Evolutionary conservation across 768 basidiomycete genomes (phyloP), one percentile per base, ranked within the genome.

Genomic region (Pleurotus cornucopiae): DNA sequence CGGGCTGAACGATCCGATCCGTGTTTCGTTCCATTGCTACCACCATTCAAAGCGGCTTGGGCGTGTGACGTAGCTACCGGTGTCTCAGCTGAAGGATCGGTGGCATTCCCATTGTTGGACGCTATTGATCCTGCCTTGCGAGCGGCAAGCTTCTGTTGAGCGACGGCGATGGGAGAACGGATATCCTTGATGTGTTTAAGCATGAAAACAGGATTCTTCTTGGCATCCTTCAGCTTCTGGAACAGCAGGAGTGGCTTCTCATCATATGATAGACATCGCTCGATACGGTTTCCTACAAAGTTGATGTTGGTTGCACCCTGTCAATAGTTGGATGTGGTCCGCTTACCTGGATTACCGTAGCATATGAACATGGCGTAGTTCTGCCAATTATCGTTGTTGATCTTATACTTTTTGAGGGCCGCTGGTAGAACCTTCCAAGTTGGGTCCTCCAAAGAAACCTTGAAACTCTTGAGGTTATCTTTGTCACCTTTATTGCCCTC

Each of bases 361-460:
- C 96, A 98, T 58, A 99, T 98, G 73, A 99, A 99, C 88, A 99
- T 91, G 25, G 97, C 97, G 74, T 98, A 99, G 64, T 94, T 91
- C 76, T 94, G 89, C 97, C 97, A 99, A 69, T 91, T 95, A 61
- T 98, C 97, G 62, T 92, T 92, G 69, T 96, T 94, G 72, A 98
- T 98, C 66, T 92, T 94, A 70, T 99, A 99, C 71, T 98, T 98
- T 75, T 98, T 98, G 60, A 99, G 76, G 13, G 97, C 97, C 0
- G 97, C 97, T 1, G 97, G 97, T 13, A 99, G 76, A 18, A 99
- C 97, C 67, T 98, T 98, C 89, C 91, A 98, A 30, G 96, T 97
- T 0, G 97, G 97, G 68, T 99, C 97, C 54, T 98, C 96, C 56
- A 99, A 70, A 61, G 91, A 97, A 58, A 99, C 96, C 70, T 96